Conservation (phyloP, 1,284 basidiomycete species). For the Malassezia pachydermatis region DNA sequence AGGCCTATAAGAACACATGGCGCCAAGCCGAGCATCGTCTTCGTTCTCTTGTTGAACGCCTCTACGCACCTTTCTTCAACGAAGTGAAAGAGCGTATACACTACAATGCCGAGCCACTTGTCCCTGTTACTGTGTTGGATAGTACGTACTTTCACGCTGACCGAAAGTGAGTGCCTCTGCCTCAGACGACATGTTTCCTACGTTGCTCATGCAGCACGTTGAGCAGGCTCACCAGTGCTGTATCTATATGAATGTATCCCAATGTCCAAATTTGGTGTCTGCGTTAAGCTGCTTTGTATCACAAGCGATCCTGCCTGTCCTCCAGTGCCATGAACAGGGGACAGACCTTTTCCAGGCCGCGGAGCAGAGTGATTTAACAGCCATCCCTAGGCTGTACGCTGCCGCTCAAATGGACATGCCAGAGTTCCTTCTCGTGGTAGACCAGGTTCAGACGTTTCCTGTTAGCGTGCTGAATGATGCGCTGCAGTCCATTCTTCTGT, state of each 20-base stretch:
- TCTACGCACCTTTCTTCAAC: background rate
- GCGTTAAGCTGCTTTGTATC: conserved; percentile 2
- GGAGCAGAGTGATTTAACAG: conserved; percentile 5
- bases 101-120: background rate
- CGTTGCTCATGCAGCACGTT: background rate
- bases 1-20: conserved; percentile 3
- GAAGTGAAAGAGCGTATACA: background rate
- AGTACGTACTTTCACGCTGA: background rate
- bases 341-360: background rate
- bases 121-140: background rate
- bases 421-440: background rate
- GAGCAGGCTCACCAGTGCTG: background rate
- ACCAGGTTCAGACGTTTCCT: conserved; percentile 6
- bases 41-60: background rate
- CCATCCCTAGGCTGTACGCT: background rate
- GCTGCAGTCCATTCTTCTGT: background rate
- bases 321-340: background rate
- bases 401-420: background rate
- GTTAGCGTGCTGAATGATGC: conserved; percentile 11
- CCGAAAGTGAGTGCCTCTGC: background rate
- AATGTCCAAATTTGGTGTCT: conserved; percentile 5
- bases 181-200: background rate
- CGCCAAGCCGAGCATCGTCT: background rate
- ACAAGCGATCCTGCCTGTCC: background rate
- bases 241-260: background rate